Evolutionary conservation across 1,139 yeast species (phyloP).

Genomic region (Candida labiduridarum): DNA sequence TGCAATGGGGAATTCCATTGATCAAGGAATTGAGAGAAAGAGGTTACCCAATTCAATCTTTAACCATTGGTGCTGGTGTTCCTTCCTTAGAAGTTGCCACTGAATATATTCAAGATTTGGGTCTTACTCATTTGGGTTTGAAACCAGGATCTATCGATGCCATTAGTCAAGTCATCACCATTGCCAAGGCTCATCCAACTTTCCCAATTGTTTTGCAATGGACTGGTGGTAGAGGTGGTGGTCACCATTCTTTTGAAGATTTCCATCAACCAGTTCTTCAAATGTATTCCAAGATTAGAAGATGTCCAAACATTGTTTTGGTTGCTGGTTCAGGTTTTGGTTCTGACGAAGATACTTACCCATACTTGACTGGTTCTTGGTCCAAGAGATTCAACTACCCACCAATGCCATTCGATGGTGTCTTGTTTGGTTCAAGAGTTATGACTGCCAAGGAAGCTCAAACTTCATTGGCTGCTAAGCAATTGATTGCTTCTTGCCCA

Average conservation of each 20-base stretch:
- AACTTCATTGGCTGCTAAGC: conserved; percentile 92
- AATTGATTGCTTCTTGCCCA: conserved; percentile 84
- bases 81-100: conserved; percentile 97
- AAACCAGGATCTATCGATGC: conserved; percentile 98
- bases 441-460: conserved; percentile 97
- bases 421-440: conserved; percentile 92
- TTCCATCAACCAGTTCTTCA: conserved; percentile 97
- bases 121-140: conserved; percentile 90
- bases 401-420: conserved; percentile 99
- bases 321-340: conserved; percentile 99
- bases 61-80: conserved; percentile 99
- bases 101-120: conserved; percentile 91
- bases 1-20: conserved; percentile 98
- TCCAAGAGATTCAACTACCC: conserved; percentile 83
- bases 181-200: conserved; percentile 92
- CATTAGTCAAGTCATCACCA: conserved; percentile 79
- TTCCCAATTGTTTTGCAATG: conserved; percentile 98
- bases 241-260: conserved; percentile 98
- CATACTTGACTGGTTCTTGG: conserved; percentile 98
- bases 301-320: conserved; percentile 82
- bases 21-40: conserved; percentile 83
- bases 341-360: conserved; percentile 93
- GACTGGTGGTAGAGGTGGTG: conserved; percentile 99
- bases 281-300: conserved; percentile 94
- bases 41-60: conserved; percentile 94